Conservation (phyloP, 352 stramenopile genomes). For the Phytophthora nicotianae region DNA sequence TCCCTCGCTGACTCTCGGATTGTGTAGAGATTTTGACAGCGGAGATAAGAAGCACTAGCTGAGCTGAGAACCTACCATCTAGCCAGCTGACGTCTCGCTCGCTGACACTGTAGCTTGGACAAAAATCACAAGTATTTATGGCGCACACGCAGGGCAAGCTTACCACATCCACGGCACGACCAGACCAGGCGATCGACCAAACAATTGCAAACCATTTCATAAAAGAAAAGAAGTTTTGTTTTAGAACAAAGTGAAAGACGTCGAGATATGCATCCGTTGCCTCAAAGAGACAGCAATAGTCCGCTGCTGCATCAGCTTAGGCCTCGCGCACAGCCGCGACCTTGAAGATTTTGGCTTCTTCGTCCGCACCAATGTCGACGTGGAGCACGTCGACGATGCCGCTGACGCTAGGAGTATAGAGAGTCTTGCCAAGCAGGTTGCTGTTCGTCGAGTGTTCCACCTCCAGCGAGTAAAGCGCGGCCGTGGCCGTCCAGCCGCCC, state of each 20-base stretch:
- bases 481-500: conserved; percentile 70
- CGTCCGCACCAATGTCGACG: conserved; percentile 58
- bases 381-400: conserved; percentile 65
- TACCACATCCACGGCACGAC: conserved; percentile 4
- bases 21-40: conserved; percentile 15
- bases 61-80: not conserved
- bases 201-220: conserved; percentile 30
- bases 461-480: conserved; percentile 61
- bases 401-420: conserved; percentile 62
- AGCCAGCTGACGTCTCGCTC: not conserved
- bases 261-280: not conserved
- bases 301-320: conserved; percentile 16
- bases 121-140: conserved; percentile 54
- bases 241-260: conserved; percentile 22
- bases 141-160: conserved; percentile 28
- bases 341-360: conserved; percentile 40
- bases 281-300: conserved; percentile 3
- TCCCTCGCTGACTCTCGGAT: conserved; percentile 17
- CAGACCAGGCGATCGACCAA: conserved; percentile 9
- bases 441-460: conserved; percentile 45
- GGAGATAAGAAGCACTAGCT: conserved; percentile 3
- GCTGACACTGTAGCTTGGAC: conserved; percentile 33
- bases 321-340: conserved; percentile 50
- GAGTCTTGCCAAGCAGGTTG: conserved; percentile 38
- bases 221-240: conserved; percentile 36